Base-by-base conservation (phyloP, 2,329 filamentous ascomycete genomes). In the Alternaria ethzedia region DNA sequence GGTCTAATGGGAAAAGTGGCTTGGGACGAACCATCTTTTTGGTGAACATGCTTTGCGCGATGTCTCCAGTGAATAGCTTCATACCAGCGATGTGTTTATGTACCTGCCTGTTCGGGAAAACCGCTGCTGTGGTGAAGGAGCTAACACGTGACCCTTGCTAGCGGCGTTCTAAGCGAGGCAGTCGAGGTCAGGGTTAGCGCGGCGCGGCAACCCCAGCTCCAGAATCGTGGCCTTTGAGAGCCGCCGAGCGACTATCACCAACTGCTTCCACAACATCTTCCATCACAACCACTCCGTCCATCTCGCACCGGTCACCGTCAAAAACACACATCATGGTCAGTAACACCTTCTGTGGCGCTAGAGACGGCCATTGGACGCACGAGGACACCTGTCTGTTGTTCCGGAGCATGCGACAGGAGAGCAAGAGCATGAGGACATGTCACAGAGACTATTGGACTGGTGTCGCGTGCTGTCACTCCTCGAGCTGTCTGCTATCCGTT, bases 171-270 rank as follows among this genome's bases (percentile, higher is more conserved):
- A 67, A 56, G 57, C 57, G 61, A 63, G 15, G 49, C 45, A 64
- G 23, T 52, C 57, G 61, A 63, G 61, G 49, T 63, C 61, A 61
- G 62, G 58, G 60, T 64, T 65, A 73, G 69, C 67, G 67, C 64
- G 64, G 65, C 58, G 61, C 62, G 64, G 61, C 61, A 63, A 61
- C 62, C 57, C 66, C 59, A 67, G 73, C 74, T 75, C 73, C 68
- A 74, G 75, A 75, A 76, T 71, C 72, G 74, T 77, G 75, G 70
- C 75, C 73, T 77, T 66, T 74, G 61, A 58, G 55, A 68, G 62
- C 57, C 62, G 58, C 59, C 59, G 58, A 57, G 50, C 64, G 59
- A 61, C 60, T 60, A 66, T 63, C 54, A 47, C 56, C 62, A 69
- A 25, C 64, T 65, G 54, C 65, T 36, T 65, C 57, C 64, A 65